Conservation (phyloP, 2,329 filamentous ascomycete genomes). For the Fusarium graminum region DNA sequence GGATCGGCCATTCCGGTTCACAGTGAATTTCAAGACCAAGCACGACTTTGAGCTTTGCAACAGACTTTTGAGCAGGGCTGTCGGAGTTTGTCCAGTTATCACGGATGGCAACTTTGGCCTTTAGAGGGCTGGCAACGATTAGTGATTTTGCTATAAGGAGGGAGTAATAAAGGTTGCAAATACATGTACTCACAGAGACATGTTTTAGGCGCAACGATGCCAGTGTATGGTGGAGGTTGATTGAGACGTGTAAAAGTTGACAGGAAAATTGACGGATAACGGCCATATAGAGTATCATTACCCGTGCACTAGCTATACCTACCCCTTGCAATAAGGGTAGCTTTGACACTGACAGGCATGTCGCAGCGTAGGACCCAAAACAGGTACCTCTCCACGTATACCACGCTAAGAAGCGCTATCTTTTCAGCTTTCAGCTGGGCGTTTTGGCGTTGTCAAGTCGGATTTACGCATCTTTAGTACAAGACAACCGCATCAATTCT, state of each 20-base stretch:
- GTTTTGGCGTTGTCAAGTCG: constrained; percentile 37
- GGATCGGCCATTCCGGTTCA: constrained; percentile 60
- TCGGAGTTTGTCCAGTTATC: constrained; percentile 58
- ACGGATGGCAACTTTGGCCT: constrained; percentile 58
- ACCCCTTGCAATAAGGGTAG: constrained; percentile 4
- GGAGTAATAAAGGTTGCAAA: fast-evolving
- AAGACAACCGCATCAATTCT: constrained; percentile 13
- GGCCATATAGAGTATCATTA: neutral
- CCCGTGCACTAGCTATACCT: neutral
- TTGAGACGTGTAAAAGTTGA: neutral
- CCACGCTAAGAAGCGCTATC: constrained; percentile 38
- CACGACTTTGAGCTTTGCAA: constrained; percentile 50
- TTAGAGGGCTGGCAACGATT: constrained; percentile 55
- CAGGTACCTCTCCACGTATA: neutral
- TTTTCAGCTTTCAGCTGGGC: constrained; percentile 47
- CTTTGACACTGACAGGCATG: too few species aligned
- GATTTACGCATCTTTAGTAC: constrained; percentile 18
- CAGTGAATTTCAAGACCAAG: constrained; percentile 58
- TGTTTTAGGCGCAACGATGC: neutral
- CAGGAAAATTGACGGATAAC: neutral
- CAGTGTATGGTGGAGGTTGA: neutral
- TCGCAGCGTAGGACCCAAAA: too few species aligned
- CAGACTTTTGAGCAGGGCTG: constrained; percentile 51
- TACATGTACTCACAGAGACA: constrained; percentile 24
- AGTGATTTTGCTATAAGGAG: neutral